Evolutionary conservation across 768 basidiomycete species (phyloP), one percentile per base, ranked within the genome.

Genomic region (Suillus tomentosus): DNA sequence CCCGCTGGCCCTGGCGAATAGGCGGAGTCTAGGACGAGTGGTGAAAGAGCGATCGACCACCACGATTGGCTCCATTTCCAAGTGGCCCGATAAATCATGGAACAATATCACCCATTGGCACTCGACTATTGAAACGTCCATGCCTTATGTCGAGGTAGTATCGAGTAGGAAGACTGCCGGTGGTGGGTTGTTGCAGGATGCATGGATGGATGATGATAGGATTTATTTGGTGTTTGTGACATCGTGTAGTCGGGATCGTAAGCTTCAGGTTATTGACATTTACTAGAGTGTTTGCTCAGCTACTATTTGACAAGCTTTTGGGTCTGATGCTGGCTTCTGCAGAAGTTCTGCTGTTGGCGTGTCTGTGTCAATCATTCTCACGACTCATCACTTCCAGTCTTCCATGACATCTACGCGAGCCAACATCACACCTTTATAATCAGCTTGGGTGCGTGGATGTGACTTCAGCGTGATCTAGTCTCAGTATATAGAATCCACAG

Each of bases 331-430:
- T 31, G 31, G 31, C 31, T 31, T 31, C 31, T 31, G 31, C 31
- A 31, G 31, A 31, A 31, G 31, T 31, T 5, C 31, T 31, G 31
- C 9, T 36, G 36, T 36, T 8, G 36, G 27, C 56, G 56, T 39
- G 57, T 27, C 24, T 17, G 27, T 27, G 17, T 53, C 27, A 53
- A 53, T 53, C 31, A 31, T 40, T 58, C 57, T 58, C 57, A 42
- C 57, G 57, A 42, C 11, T 27, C 22, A 58, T 58, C 58, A 15
- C 24, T 63, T 60, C n/a, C 22, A 43, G 53, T 61, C 53, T 27
- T 36, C 67, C 67, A 76, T 73, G 76, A 68, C 73, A 14, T 74
- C 75, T 7, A 69, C 66, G 54, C 65, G 64, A 62, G 74, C 76
- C 17, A 71, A 67, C 27, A 31, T 31, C 27, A 31, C 27, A 31